phyloP scores from a whole-genome alignment of 768 basidiomycete genomes.

The Russula brevipes region DNA sequence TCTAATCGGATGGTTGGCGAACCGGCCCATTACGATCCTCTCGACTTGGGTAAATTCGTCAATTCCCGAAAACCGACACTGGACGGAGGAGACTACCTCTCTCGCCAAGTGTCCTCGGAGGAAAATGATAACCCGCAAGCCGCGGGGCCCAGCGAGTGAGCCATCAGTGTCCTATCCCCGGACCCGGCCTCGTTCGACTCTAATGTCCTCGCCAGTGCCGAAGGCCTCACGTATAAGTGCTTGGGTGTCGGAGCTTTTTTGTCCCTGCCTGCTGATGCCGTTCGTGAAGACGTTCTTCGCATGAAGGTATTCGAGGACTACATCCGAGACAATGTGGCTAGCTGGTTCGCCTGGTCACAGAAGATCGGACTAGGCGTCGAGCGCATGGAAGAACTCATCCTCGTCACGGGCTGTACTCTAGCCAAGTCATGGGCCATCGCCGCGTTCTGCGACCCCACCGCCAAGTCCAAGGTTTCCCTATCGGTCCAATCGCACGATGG shows the following conservation, averaged over 20 bases:
- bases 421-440: not conserved
- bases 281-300: not conserved
- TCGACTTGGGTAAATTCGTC: too few relatives aligned
- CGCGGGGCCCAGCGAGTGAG: not conserved
- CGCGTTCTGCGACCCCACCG: not conserved
- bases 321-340: not conserved
- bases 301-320: not conserved
- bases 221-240: not conserved
- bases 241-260: not conserved
- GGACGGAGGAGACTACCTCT: not conserved
- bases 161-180: not conserved
- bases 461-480: not conserved
- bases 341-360: not conserved
- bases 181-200: too few relatives aligned
- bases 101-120: not conserved
- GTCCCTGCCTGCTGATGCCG: not conserved
- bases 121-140: not conserved
- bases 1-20: not conserved
- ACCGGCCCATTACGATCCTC: too few relatives aligned
- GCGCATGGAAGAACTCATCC: not conserved
- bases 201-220: not conserved
- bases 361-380: not conserved
- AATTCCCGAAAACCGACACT: too few relatives aligned
- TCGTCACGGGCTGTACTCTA: not conserved
- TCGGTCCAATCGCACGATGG: too few relatives aligned